Base-by-base conservation (phyloP, 371 early-diverging fungal species). In the Mucor mucedo region DNA sequence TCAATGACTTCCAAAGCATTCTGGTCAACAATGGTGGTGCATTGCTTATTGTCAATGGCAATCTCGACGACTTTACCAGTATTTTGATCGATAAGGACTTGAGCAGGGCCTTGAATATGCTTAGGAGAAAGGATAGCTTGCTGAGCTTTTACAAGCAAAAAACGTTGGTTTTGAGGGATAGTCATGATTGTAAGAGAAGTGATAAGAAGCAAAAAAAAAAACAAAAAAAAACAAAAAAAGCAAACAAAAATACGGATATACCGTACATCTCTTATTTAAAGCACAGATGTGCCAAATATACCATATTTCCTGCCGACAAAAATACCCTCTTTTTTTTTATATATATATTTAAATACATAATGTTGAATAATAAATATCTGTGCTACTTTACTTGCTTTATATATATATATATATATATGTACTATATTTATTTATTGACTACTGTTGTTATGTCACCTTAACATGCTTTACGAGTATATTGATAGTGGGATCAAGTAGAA, bases 31-130 rank as follows among this genome's bases (percentile, higher is more conserved):
- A 45, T 35, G 21, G 52, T 60, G n/a, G 33, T 55, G 28, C 58
- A 70, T 21, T 48, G 50, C 10, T 47, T 54, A 11, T 44, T 53
- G 40, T 56, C 56, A 9, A 57, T 44, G 14, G 71, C 73, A 29
- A 86, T 72, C 52, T 86, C 76, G 21, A 80, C 64, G 40, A 86
- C 69, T 70, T 83, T 84, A 42, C 86, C 86, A 10, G 83, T 72
- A 11, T 58, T 50, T 55, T 75, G 71, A 60, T 86, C 82, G 4
- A 86, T 76, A 33, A 86, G 68, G 4, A 86, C 73, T 32, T 77
- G 66, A 16, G 75, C 82, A 60, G 83, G 76, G 5, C 71, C 68
- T 27, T 68, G 70, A 21, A 70, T 54, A 30, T 76, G 71, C 5
- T 72, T 55, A 42, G 82, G 71, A 2, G 84, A 83, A 33, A 84